Evolutionary conservation across 2,329 filamentous ascomycete genomes (phyloP), one percentile per base, ranked within the genome.

Genomic region (Fusarium torreyae): DNA sequence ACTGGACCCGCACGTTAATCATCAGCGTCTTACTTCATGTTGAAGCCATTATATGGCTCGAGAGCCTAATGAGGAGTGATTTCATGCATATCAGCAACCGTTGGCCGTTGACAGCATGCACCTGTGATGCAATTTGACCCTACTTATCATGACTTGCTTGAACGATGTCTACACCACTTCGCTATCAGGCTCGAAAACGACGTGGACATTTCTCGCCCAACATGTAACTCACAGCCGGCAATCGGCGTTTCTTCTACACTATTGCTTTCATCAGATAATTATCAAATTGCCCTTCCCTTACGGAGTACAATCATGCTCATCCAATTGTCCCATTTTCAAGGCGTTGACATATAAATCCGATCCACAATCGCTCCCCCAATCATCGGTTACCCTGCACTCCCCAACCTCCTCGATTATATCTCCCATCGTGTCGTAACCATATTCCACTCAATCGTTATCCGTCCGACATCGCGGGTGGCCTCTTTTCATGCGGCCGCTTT

Each of bases 351-450:
- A 18, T 36, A 26, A 22, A 49, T 57, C 43, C 24, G 26, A 26
- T 60, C 51, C 57, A 46, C 43, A 51, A 6, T 18, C 22, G 11
- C 11, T 57, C 43, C 34, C 45, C 54, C 56, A 63, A 61, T 62
- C 60, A 58, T 51, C 58, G 24, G 39, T 36, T 71, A 70, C 68
- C 66, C 68, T 72, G 57, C 45, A 68, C 55, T 66, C 42, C 73
- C 73, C 73, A 75, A 45, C 73, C 73, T 70, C 71, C 69, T 56
- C 48, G 58, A 69, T 75, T 74, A 44, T 56, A 42, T 59, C 46
- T 63, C 43, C 53, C 38, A 65, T 36, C 24, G 57, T 45, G 63
- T 66, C 62, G 60, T 59, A 5, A 10, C 28, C 10, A 50, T 56
- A 60, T 63, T 63, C 57, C 64, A 69, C 56, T 71, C 62, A 68